These are phyloP conservation scores for Colletotrichum sp. DNA, from an alignment of 2,329 filamentous ascomycete genomes.

Conservation along the genomic window DNA sequence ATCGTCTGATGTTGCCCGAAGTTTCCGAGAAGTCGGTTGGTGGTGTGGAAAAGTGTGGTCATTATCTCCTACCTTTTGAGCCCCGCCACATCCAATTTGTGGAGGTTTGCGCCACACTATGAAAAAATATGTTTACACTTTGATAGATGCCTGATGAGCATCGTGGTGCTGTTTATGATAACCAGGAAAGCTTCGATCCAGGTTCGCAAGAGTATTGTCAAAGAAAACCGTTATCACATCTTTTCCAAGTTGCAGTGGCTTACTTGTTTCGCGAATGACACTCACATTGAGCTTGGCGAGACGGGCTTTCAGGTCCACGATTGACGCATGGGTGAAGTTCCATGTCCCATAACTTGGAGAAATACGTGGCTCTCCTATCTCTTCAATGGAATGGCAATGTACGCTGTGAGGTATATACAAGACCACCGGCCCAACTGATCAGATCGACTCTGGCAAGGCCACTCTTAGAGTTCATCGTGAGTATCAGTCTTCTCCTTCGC, in stretches of 20 bases:
- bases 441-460: not conserved
- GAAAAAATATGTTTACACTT: not conserved
- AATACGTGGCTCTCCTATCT: not conserved
- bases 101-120: not conserved
- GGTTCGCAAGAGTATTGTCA: not conserved
- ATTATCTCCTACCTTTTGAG: not conserved
- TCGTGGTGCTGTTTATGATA: not conserved
- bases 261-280: not conserved
- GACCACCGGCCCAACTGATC: not conserved
- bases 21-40: not conserved
- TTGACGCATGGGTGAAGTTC: not conserved
- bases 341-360: not conserved
- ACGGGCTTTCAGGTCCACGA: not conserved
- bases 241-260: not conserved
- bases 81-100: not conserved
- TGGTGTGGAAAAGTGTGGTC: not conserved
- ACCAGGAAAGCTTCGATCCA: not conserved
- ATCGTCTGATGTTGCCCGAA: not conserved
- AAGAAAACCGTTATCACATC: not conserved
- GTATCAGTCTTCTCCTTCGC: not conserved
- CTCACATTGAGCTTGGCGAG: not conserved
- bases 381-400: not conserved
- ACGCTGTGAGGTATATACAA: not conserved
- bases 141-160: not conserved
- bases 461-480: conserved; percentile 7